A percentile compares a stretch with the other conserved stretches of the same genome.
These are phyloP conservation scores for Zygosaccharomyces kombuchaensis DNA, from an alignment of 805 yeast genomes.

Conservation along the genomic window DNA sequence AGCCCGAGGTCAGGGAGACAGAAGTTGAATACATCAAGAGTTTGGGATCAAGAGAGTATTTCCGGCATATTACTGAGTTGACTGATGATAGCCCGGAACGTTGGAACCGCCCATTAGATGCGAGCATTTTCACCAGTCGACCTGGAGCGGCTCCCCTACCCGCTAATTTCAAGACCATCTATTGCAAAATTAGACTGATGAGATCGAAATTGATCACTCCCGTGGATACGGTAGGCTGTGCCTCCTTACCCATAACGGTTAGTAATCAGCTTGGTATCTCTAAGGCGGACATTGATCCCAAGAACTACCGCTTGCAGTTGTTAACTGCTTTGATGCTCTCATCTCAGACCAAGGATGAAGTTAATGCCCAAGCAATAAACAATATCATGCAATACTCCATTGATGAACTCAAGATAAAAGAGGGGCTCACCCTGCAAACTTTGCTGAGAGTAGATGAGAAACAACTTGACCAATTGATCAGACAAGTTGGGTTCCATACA, in stretches of 20 bases:
- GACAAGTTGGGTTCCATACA: conserved; percentile 80
- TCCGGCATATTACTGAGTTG: conserved; percentile 22
- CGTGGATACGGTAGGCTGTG: conserved; percentile 87
- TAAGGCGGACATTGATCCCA: conserved; percentile 29
- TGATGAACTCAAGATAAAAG: conserved; percentile 36
- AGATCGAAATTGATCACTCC: conserved; percentile 67
- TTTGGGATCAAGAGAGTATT: conserved; percentile 26
- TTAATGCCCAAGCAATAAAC: conserved; percentile 68
- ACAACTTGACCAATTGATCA: conserved; percentile 61
- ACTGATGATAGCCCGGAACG: conserved; percentile 27
- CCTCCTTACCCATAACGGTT: conserved; percentile 44
- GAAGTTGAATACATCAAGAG: conserved; percentile 30
- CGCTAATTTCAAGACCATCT: conserved; percentile 50
- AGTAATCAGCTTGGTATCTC: conserved; percentile 28
- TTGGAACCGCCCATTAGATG: conserved; percentile 20
- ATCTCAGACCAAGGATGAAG: conserved; percentile 88
- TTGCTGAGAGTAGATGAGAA: conserved; percentile 46
- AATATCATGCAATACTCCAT: conserved; percentile 48
- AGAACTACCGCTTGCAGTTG: conserved; percentile 61
- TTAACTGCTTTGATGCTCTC: conserved; percentile 80
- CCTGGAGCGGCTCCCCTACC: conserved; percentile 32
- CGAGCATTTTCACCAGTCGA: conserved; percentile 11
- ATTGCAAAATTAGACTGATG: conserved; percentile 61
- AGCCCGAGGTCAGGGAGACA: background rate
- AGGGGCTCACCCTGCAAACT: conserved; percentile 58